Evolutionary conservation across 1,284 basidiomycete species (phyloP).

Genomic region (Vanrija pseudolonga): DNA sequence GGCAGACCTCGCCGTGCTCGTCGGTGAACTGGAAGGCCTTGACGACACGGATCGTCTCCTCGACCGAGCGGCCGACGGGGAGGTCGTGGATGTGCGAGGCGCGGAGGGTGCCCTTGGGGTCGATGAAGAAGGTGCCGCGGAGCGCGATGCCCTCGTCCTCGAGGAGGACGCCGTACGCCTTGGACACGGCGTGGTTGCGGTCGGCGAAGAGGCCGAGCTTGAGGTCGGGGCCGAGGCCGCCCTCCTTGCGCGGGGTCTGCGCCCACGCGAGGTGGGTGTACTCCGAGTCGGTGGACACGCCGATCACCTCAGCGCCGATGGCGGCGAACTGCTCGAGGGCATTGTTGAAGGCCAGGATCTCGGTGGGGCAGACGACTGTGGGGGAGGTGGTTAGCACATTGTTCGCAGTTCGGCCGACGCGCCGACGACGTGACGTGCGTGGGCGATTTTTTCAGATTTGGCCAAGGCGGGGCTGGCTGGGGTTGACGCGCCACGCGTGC

Average conservation of each 20-base stretch:
- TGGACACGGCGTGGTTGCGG: conserved; percentile 50
- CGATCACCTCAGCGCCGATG: conserved; percentile 70
- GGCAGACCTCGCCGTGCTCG: conserved; percentile 83
- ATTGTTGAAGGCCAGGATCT: conserved; percentile 88
- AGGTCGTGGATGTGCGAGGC: conserved; percentile 67
- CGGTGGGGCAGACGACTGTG: conserved; percentile 82
- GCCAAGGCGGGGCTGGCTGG: no score
- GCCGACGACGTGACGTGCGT: not conserved
- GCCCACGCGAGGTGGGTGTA: conserved; percentile 86
- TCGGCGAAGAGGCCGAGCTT: conserved; percentile 62
- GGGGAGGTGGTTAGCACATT: not conserved
- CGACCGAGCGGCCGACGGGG: conserved; percentile 83
- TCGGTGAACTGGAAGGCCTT: conserved; percentile 80
- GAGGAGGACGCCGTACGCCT: conserved; percentile 76
- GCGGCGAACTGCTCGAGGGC: conserved; percentile 68
- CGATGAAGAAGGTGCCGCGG: conserved; percentile 82
- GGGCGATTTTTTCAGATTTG: not conserved
- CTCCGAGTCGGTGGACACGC: conserved; percentile 78
- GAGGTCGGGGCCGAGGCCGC: conserved; percentile 81
- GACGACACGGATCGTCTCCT: conserved; percentile 80
- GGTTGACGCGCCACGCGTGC: no score
- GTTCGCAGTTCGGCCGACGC: not conserved
- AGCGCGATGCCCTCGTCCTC: conserved; percentile 81
- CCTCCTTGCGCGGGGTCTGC: conserved; percentile 69
- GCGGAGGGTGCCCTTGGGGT: conserved; percentile 75